Conservation (phyloP, 2,329 filamentous ascomycete genomes). For the Colletotrichum siamense region DNA sequence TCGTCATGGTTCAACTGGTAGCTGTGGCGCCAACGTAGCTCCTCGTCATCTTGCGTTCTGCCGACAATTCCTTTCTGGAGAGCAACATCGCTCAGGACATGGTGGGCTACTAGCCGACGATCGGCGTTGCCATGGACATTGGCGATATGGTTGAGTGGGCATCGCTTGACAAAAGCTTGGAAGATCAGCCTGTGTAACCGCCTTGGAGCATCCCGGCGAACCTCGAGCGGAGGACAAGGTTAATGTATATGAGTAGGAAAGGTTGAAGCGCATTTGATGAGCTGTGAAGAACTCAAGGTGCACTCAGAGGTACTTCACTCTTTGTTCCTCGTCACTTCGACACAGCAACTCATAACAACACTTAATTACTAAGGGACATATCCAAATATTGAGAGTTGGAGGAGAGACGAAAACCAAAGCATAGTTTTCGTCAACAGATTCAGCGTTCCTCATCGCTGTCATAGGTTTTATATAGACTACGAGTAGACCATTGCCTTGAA, state of each 20-base stretch:
- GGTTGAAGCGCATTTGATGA: rapidly evolving
- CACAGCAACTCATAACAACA: neutral
- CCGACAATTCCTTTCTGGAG: too few species aligned
- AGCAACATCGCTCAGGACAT: too few species aligned
- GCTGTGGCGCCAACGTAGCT: too few species aligned
- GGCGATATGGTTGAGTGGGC: too few species aligned
- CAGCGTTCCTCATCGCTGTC: rapidly evolving
- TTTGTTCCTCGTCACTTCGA: neutral
- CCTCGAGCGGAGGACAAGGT: too few species aligned
- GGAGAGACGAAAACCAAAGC: rapidly evolving
- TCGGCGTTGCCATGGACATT: too few species aligned
- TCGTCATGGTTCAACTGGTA: too few species aligned
- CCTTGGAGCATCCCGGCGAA: too few species aligned
- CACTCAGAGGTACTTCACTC: neutral
- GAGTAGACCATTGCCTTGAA: neutral
- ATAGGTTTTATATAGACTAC: neutral
- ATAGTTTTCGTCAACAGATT: rapidly evolving
- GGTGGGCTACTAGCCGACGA: too few species aligned
- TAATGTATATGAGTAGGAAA: neutral
- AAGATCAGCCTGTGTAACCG: too few species aligned
- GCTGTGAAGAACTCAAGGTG: neutral
- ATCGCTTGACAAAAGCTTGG: too few species aligned
- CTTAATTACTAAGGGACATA: neutral
- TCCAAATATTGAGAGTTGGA: neutral
- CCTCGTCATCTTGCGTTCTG: too few species aligned